Evolutionary conservation across 169 alveolate species (phyloP), one percentile per base, ranked within the genome.

Genomic region (Toxoplasma gondii): DNA sequence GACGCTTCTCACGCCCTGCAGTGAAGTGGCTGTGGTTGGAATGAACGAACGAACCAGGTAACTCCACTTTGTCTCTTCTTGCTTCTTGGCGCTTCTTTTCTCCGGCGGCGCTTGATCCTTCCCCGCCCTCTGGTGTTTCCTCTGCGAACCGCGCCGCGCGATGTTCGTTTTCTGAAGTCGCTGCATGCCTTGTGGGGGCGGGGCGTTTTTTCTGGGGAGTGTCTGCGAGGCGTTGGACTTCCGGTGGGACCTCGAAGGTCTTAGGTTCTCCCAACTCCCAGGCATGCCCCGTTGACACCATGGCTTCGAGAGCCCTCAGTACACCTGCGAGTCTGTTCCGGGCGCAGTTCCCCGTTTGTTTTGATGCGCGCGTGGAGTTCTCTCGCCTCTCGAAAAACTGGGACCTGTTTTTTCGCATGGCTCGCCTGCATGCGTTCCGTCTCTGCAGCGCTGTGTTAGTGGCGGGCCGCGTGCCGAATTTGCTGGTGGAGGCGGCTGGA

Each of bases 401-500:
- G 67, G 67, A 53, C 67, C 67, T 9, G 67, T 70, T 70, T 70
- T 70, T 70, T 70, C 12, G 17, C 27, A 16, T 27, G 10, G 39
- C 83, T 70, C 78, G 17, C 78, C 78, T 64, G 78, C 78, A 7
- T 69, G 82, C 39, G 38, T 17, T 4, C 82, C 44, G 45, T 31
- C 10, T 31, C 45, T 41, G 38, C 67, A 82, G 90, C 90, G 54
- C 67, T 5, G 44, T 82, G 44, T 24, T 82, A 67, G 69, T 17
- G 31, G 0, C 90, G 41, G 90, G 90, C 4, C 90, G 90, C 1
- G 90, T 82, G 90, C 90, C 90, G 69, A 43, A 43, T 17, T 1
- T 82, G 7, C 67, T 82, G 67, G 69, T 41, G 41, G 90, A 82
- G 41, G 90, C 90, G 31, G 90, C 90, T 34, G 90, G 90, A 1